Conservation (phyloP, 345 rosid species). For the Pelargonium nanum region DNA sequence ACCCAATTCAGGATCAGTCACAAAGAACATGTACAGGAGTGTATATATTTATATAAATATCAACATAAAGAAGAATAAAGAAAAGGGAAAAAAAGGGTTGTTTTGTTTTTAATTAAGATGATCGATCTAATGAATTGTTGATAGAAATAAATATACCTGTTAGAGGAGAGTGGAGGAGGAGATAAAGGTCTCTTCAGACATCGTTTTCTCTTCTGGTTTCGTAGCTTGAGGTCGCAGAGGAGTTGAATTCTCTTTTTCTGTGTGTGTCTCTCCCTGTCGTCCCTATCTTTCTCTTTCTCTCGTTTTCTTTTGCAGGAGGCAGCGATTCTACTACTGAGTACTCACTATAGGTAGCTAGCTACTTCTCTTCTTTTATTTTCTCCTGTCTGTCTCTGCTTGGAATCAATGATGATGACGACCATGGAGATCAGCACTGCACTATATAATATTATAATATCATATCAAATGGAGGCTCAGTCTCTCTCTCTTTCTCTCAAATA, state of each 20-base stretch:
- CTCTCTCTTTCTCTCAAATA: constrained; percentile 1
- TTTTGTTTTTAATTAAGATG: constrained; percentile 7
- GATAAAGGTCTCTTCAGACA: constrained; percentile 33
- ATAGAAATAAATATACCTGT: no score
- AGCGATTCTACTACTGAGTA: no score
- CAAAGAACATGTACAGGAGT: no score
- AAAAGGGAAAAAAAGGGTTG: not conserved
- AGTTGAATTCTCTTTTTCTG: constrained; percentile 37
- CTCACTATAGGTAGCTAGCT: constrained; percentile 12
- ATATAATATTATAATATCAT: not conserved
- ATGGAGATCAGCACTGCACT: no score
- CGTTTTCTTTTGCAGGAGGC: no score
- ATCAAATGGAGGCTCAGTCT: not conserved
- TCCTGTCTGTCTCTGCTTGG: constrained; percentile 2
- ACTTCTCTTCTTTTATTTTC: constrained; percentile 12
- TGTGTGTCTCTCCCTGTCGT: constrained; percentile 30
- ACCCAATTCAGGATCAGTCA: no score
- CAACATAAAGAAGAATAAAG: not conserved
- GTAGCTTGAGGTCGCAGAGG: no score
- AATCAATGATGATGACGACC: not conserved
- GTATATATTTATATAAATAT: constrained; percentile 6
- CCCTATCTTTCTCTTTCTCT: constrained; percentile 28
- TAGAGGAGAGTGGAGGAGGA: constrained; percentile 8
- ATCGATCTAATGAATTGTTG: constrained; percentile 33
- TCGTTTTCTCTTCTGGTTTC: constrained; percentile 42